Evolutionary conservation across 352 stramenopile species (phyloP).

Genomic region (Aphanomyces invadans): DNA sequence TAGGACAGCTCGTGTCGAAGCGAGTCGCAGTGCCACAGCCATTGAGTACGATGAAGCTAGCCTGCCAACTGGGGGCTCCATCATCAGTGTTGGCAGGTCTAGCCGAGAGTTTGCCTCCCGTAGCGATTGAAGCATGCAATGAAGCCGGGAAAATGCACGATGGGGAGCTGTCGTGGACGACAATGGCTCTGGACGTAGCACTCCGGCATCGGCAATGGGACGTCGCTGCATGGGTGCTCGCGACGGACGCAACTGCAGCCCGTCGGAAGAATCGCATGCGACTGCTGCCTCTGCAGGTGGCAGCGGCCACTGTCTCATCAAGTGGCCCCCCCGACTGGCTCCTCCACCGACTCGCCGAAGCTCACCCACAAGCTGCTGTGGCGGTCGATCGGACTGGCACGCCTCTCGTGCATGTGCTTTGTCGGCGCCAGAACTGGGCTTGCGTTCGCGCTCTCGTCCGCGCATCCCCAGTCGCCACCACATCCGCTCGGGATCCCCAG

Average conservation of each 20-base stretch:
- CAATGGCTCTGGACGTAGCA: neutral
- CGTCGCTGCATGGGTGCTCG: neutral
- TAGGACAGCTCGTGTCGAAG: neutral
- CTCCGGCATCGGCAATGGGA: conserved; percentile 18
- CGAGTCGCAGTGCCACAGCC: neutral
- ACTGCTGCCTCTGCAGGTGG: conserved; percentile 18
- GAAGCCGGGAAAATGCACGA: neutral
- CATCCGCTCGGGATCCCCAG: neutral
- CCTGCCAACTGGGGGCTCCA: neutral
- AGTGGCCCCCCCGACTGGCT: conserved; percentile 12
- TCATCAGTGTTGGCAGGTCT: neutral
- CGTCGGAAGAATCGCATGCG: conserved; percentile 8
- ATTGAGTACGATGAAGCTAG: neutral
- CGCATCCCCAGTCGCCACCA: neutral
- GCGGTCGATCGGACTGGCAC: conserved; percentile 1
- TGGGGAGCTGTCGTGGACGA: neutral
- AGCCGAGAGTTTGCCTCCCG: neutral
- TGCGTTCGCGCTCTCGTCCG: conserved; percentile 7
- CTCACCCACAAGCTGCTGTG: conserved; percentile 4
- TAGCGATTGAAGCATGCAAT: too few species aligned
- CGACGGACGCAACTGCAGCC: neutral
- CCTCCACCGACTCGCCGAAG: neutral
- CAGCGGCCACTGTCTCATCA: neutral
- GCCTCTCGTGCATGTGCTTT: conserved; percentile 20
- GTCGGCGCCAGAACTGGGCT: neutral